phyloP scores from a whole-genome alignment of 2,329 filamentous ascomycete genomes.

The Pyrenophora teres region DNA sequence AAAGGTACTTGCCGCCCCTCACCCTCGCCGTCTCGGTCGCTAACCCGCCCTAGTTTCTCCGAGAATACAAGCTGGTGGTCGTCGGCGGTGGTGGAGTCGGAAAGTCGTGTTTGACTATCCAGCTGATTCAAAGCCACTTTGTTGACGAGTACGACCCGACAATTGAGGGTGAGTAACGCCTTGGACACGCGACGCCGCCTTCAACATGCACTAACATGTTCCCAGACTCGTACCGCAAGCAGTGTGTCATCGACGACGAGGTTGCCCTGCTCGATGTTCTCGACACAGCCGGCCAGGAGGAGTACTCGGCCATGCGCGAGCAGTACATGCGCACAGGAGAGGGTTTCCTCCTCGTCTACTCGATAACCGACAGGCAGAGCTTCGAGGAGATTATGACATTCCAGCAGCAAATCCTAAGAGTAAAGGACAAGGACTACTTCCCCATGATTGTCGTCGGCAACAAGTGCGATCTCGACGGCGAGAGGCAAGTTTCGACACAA shows the following conservation, averaged over 20 bases:
- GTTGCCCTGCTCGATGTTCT: constrained; percentile 96
- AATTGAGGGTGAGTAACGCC: constrained; percentile 79
- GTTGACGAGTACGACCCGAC: constrained; percentile 99
- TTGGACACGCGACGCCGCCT: constrained; percentile 1
- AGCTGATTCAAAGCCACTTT: constrained; percentile 82
- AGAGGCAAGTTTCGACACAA: constrained; percentile 89
- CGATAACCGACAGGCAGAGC: constrained; percentile 94
- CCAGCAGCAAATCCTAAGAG: constrained; percentile 96
- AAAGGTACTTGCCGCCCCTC: constrained; percentile 35
- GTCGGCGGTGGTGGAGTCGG: constrained; percentile 97
- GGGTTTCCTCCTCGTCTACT: constrained; percentile 96
- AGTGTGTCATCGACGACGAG: constrained; percentile 98
- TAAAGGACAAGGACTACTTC: constrained; percentile 99
- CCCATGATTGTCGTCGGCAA: constrained; percentile 99
- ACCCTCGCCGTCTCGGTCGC: constrained; percentile 12
- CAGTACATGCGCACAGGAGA: constrained; percentile 99
- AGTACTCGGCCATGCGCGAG: constrained; percentile 99
- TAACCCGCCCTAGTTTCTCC: constrained; percentile 52
- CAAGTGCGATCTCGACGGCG: constrained; percentile 96
- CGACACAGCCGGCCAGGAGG: constrained; percentile 97
- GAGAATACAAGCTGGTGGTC: constrained; percentile 71
- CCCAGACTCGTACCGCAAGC: constrained; percentile 98
- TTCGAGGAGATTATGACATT: constrained; percentile 99
- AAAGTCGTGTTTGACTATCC: constrained; percentile 98
- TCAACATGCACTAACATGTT: constrained; percentile 14